These are phyloP conservation scores for Ascochyta lentis DNA, from an alignment of 2,329 filamentous ascomycete genomes.

Conservation along the genomic window DNA sequence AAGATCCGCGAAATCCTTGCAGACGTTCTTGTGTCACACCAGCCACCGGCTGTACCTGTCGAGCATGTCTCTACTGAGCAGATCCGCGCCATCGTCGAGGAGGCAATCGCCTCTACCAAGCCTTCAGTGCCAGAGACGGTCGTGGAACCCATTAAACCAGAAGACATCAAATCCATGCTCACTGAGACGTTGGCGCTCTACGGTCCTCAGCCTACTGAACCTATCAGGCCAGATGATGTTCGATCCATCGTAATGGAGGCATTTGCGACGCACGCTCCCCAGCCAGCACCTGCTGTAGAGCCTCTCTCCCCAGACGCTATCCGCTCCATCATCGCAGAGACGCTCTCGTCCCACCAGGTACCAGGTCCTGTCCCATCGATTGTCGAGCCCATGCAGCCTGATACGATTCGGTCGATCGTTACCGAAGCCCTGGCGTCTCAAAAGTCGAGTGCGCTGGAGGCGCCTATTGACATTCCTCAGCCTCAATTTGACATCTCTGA, in stretches of 20 bases:
- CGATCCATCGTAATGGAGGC: conserved; percentile 61
- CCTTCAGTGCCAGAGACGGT: conserved; percentile 24
- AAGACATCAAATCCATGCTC: conserved; percentile 38
- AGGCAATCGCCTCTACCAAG: conserved; percentile 64
- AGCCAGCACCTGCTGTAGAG: conserved; percentile 20
- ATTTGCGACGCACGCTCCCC: conserved; percentile 54
- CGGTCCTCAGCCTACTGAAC: conserved; percentile 37
- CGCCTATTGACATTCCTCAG: conserved; percentile 44
- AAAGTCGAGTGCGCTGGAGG: conserved; percentile 38
- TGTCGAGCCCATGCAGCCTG: conserved; percentile 40
- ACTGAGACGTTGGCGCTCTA: conserved; percentile 30
- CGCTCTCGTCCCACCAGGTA: conserved; percentile 33
- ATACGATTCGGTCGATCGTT: conserved; percentile 45
- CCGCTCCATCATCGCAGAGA: conserved; percentile 38
- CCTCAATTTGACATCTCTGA: conserved; percentile 50
- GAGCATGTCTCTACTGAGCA: conserved; percentile 67
- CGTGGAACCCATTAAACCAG: conserved; percentile 33
- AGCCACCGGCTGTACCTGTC: conserved; percentile 36
- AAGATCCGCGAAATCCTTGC: conserved; percentile 69
- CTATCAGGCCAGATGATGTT: conserved; percentile 50
- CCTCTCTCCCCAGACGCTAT: conserved; percentile 34
- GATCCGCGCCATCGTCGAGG: conserved; percentile 67
- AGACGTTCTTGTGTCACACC: conserved; percentile 65
- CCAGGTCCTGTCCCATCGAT: conserved; percentile 24
- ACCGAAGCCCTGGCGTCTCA: conserved; percentile 43